Base-by-base conservation (phyloP, 2,329 filamentous ascomycete genomes). In the Escovopsis sp. region DNA sequence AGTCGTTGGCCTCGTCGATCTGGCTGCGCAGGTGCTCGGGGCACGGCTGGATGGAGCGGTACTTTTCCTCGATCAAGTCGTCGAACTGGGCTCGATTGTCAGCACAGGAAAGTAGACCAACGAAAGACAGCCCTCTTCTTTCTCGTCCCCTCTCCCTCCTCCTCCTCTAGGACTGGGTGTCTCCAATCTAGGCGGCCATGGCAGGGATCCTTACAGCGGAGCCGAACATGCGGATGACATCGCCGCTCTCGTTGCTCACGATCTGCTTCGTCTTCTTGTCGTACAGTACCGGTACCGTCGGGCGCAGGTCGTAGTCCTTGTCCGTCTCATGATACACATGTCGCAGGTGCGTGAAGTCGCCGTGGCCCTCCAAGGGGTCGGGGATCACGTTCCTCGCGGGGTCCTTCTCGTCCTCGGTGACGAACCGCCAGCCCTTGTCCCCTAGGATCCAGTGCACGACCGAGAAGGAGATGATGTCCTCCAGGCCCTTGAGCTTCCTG, bases 391-490 rank as follows among this genome's bases (percentile, higher is more conserved):
- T 76, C 11, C 68, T 69, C 27, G 72, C 74, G 2, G 62, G 66
- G 43, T 72, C 63, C 18, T 52, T 59, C 41, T 73, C 71, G 15
- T 76, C 72, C 2, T 69, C 39, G 1, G 75, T 80, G 5, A 71
- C 71, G 56, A 94, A 94, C 34, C 83, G 79, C 87, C 87, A 94
- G 41, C 86, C 74, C 23, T 66, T 63, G 31, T 75, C 53, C 19
- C 57, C 68, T 63, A 96, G 75, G 49, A 94, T 79, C 88, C 87
- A 96, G 60, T 94, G 87, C 35, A 94, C 87, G n/a, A 73, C 75
- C 0, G 84, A 90, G 45, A 66, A 73, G 15, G 70, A 68, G 45
- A 98, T 77, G 44, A 90, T 70, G 38, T 92, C 79, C 48, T 96
- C 82, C 1, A 98, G 68, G 0, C 88, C 90, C 64, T 96, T 98